These are phyloP conservation scores for Castanea sativa DNA, from an alignment of 306 rosid genomes.

Conservation along the genomic window DNA sequence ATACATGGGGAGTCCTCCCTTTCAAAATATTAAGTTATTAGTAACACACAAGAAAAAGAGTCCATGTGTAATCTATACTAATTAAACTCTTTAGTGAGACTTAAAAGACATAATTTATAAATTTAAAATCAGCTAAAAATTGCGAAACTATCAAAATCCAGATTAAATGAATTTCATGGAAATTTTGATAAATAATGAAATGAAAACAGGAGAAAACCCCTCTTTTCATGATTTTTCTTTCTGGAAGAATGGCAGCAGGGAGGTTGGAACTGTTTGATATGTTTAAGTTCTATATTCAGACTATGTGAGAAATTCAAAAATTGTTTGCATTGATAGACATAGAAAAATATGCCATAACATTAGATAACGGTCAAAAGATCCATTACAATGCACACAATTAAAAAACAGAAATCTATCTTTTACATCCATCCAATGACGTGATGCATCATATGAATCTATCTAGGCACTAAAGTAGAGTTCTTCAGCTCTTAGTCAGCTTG, in stretches of 20 bases:
- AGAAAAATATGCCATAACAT: no score
- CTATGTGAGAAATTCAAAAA: background rate
- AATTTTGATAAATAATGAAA: background rate
- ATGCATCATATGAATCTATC: no score
- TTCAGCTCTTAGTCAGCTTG: background rate
- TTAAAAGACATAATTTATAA: no score
- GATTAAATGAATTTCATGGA: background rate
- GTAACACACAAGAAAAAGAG: background rate
- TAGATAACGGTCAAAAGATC: no score
- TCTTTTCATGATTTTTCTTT: background rate
- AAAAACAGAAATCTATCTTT: no score
- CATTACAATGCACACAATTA: no score
- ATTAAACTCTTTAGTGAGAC: background rate
- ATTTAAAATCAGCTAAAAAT: background rate
- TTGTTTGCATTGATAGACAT: background rate
- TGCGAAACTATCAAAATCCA: background rate
- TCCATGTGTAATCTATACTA: background rate
- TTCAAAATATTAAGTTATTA: background rate
- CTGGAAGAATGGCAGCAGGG: background rate
- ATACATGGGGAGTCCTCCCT: conserved; percentile 96
- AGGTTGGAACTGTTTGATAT: background rate
- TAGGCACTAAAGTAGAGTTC: background rate
- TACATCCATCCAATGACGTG: no score
- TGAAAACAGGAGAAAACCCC: background rate
- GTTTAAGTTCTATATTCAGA: no score